Evolutionary conservation across 441 rosid genomes (phyloP).

Genomic region (Codiaeum variegatum): DNA sequence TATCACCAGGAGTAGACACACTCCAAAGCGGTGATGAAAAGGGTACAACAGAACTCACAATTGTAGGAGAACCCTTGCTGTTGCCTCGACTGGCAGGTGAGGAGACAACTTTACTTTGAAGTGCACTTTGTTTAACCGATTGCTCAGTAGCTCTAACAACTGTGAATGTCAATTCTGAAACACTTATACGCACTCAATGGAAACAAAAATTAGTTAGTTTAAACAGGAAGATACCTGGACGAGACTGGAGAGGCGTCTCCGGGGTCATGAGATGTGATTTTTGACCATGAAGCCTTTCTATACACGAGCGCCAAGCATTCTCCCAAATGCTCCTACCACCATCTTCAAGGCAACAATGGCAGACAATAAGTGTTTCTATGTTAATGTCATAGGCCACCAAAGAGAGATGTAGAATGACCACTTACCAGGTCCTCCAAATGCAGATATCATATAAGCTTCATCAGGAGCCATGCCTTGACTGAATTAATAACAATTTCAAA

Average conservation of each 20-base stretch:
- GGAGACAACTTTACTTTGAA: slow-evolving; percentile 46
- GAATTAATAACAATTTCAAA: slow-evolving; percentile 34
- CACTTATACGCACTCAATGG: slow-evolving; percentile 16
- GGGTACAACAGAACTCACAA: slow-evolving; percentile 57
- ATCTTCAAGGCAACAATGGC: slow-evolving; percentile 42
- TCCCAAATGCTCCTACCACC: slow-evolving; percentile 88
- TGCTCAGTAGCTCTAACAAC: slow-evolving; percentile 53
- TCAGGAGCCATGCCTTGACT: slow-evolving; percentile 93
- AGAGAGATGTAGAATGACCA: slow-evolving; percentile 18
- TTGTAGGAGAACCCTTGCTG: slow-evolving; percentile 53
- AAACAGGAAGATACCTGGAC: slow-evolving; percentile 46
- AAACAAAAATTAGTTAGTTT: slow-evolving; percentile 14
- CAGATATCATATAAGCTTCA: slow-evolving; percentile 94
- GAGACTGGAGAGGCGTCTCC: slow-evolving; percentile 70
- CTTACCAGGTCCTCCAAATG: slow-evolving; percentile 94
- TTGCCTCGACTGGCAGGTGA: slow-evolving; percentile 50
- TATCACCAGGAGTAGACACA: slow-evolving; percentile 56
- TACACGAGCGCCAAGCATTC: slow-evolving; percentile 67
- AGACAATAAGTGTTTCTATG: slow-evolving; percentile 19
- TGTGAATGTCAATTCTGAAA: slow-evolving; percentile 24
- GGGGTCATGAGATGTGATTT: slow-evolving; percentile 43
- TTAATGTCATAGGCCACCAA: not conserved
- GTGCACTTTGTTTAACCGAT: slow-evolving; percentile 45
- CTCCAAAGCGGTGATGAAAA: slow-evolving; percentile 92
- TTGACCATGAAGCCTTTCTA: slow-evolving; percentile 61